Base-by-base conservation (phyloP, 371 early-diverging fungal genomes). In the Nematocida sp. region DNA sequence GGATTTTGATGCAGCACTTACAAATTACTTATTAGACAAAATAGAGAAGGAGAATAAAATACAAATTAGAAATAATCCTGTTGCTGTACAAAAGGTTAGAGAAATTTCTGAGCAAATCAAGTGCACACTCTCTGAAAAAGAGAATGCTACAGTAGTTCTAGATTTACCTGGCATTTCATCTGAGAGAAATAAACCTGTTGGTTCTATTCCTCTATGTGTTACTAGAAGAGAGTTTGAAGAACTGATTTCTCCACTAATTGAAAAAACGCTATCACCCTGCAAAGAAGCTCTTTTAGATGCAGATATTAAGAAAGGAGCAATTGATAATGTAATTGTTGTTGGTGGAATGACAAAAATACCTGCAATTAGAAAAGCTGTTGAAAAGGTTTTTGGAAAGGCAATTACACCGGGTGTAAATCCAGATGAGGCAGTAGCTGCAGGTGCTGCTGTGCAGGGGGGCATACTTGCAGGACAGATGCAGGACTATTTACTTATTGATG, bases 341-440 rank as follows among this genome's bases (percentile, higher is more conserved):
- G 99, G 99, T 85, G 99, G 99, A 85, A 95, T 95, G 95, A 92
- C 95, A 47, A 92, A 96, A 85, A 93, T 96, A 90, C 97, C 97
- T 83, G 93, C 92, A 88, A 95, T 98, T 25, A 90, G 93, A 83
- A 93, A 94, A 72, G 90, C 92, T 0, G 96, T 97, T 86, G 92
- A 92, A 88, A 73, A 85, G 33, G 88, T 93, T 73, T 97, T 97
- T 86, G 92, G 92, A 55, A 90, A 90, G 42, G 93, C 94, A 57
- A 95, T 96, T 15, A 90, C 91, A 86, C 93, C 93, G 89, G 90
- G 91, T 67, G 94, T 97, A 84, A 94, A 97, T 89, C 98, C 99
- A 25, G 99, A 98, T 86, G 96, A 96, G 87, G 97, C 97, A 50
- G 97, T 97, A 39, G 97, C 99, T 66, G 91, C 94, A 82, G 97